Conservation (phyloP, 108 stramenopile genomes). For the Asterionellopsis glacialis region DNA sequence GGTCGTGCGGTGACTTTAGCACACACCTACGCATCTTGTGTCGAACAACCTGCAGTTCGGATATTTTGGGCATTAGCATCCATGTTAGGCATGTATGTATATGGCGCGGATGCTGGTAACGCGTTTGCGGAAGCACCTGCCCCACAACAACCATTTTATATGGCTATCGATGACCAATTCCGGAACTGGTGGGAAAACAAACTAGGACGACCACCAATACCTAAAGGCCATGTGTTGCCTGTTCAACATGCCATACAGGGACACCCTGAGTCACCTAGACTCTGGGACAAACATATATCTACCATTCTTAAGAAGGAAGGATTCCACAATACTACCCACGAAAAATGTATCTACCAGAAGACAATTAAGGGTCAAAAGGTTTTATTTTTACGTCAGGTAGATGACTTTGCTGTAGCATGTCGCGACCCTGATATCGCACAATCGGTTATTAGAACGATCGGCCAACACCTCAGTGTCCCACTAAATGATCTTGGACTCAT, state of each 20-base stretch:
- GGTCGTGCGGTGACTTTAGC: neutral
- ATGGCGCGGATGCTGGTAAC: too few species aligned
- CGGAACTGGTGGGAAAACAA: conserved; percentile 16
- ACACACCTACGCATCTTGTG: conserved; percentile 15
- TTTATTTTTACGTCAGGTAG: conserved; percentile 38
- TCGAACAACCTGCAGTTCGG: conserved; percentile 40
- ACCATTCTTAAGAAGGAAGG: conserved; percentile 16
- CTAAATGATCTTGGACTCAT: conserved; percentile 19
- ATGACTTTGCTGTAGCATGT: conserved; percentile 34
- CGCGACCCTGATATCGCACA: neutral
- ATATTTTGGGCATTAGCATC: conserved; percentile 25
- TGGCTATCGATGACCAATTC: conserved; percentile 25
- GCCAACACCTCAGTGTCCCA: too few species aligned
- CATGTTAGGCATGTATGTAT: conserved; percentile 8
- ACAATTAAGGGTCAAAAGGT: conserved; percentile 8
- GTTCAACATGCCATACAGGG: too few species aligned
- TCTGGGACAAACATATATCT: too few species aligned
- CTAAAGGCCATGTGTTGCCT: conserved; percentile 10
- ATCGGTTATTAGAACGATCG: neutral
- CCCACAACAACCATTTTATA: too few species aligned
- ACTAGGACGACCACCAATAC: conserved; percentile 10
- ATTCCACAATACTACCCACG: conserved; percentile 19
- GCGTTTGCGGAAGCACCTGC: conserved; percentile 28
- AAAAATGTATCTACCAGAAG: conserved; percentile 24
- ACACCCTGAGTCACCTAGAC: too few species aligned